Conservation (phyloP, 805 yeast species). For the Yarrowia yakushimensis region DNA sequence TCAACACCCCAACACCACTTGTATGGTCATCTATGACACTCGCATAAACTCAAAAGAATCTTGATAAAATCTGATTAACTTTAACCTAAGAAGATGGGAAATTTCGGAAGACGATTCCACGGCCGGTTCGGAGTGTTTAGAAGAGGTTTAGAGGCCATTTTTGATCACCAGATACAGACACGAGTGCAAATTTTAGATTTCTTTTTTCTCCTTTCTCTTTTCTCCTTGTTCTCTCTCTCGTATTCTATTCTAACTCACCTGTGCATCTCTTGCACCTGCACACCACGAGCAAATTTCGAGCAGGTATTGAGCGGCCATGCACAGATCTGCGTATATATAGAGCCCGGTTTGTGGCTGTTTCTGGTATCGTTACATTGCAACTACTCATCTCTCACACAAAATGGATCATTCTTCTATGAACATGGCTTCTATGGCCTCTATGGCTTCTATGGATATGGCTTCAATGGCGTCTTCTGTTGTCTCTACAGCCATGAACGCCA, state of each 20-base stretch:
- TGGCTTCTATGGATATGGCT: conserved; percentile 18
- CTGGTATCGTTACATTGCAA: too few relatives aligned
- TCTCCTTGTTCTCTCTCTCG: too few relatives aligned
- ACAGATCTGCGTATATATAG: neutral
- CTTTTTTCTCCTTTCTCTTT: too few relatives aligned
- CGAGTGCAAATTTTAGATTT: too few relatives aligned
- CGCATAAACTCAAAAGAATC: neutral
- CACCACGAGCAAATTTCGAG: conserved; percentile 7
- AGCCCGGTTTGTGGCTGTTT: neutral
- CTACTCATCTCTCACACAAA: neutral
- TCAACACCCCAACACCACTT: too few relatives aligned
- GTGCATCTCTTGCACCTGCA: neutral
- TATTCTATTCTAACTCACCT: too few relatives aligned
- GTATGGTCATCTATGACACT: too few relatives aligned
- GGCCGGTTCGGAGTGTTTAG: too few relatives aligned
- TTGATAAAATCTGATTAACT: neutral
- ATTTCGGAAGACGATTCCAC: neutral
- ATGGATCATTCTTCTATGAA: conserved; percentile 14
- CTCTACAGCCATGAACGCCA: neutral
- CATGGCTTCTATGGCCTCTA: conserved; percentile 22
- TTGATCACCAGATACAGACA: too few relatives aligned
- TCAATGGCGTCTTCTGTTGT: neutral
- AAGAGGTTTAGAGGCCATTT: too few relatives aligned
- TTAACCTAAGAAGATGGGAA: neutral
- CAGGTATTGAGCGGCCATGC: neutral